These are phyloP conservation scores for Morella rubra DNA, from an alignment of 306 rosid genomes.

Conservation along the genomic window DNA sequence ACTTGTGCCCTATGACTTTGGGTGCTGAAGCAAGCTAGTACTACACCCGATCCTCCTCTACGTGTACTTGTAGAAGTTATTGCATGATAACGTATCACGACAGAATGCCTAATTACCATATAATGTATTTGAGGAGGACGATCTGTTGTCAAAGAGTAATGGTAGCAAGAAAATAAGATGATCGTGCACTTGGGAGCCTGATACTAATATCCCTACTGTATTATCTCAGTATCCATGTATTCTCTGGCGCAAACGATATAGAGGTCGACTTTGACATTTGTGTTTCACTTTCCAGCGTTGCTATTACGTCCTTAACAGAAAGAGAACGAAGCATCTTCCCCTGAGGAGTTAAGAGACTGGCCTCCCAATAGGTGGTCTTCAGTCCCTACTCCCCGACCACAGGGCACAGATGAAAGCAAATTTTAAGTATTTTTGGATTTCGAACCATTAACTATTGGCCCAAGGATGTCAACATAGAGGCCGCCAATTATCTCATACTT, in stretches of 20 bases:
- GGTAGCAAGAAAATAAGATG: slow-evolving; percentile 24
- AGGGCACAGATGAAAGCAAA: neutral
- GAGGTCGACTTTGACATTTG: neutral
- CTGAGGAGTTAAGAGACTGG: neutral
- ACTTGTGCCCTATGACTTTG: slow-evolving; percentile 80
- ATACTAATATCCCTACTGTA: too few species aligned
- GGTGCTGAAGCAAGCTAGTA: slow-evolving; percentile 52
- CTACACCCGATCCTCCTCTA: slow-evolving; percentile 9
- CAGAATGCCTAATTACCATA: slow-evolving; percentile 10
- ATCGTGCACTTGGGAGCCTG: slow-evolving; percentile 3
- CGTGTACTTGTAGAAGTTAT: slow-evolving; percentile 3
- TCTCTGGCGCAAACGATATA: neutral
- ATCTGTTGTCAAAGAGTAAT: slow-evolving; percentile 18
- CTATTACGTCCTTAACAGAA: neutral
- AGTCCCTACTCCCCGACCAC: neutral
- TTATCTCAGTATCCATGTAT: neutral
- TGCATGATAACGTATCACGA: slow-evolving; percentile 25
- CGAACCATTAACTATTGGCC: too few species aligned
- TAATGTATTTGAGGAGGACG: slow-evolving; percentile 15
- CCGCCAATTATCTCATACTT: too few species aligned
- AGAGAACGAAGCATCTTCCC: neutral
- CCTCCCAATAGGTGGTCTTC: neutral
- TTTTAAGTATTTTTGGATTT: neutral
- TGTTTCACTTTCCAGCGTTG: neutral
- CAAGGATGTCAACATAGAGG: too few species aligned